These are phyloP conservation scores for Globisporangium iwayamae DNA, from an alignment of 352 stramenopile species.

Conservation along the genomic window DNA sequence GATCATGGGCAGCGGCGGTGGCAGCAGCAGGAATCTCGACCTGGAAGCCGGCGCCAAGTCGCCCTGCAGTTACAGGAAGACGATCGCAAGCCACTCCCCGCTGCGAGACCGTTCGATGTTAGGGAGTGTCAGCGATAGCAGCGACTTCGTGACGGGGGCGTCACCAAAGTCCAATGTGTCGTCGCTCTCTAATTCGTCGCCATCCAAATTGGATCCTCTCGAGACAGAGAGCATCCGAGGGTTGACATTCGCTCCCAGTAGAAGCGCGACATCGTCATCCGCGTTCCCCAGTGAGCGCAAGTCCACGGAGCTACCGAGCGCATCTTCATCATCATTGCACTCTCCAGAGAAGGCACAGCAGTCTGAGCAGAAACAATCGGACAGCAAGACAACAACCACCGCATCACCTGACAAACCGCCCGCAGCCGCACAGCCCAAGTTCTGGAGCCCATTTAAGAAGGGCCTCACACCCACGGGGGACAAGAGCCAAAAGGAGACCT, in stretches of 20 bases:
- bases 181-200: not conserved
- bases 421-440: constrained; percentile 5
- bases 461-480: not conserved
- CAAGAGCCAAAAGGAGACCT: not conserved
- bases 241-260: not conserved
- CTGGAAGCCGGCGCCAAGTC: not conserved
- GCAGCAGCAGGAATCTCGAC: constrained; percentile 5
- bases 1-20: constrained; percentile 4
- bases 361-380: constrained; percentile 3
- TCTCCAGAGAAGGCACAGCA: constrained; percentile 2
- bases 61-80: not conserved
- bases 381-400: not conserved
- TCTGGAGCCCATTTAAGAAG: constrained; percentile 17
- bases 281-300: constrained; percentile 3
- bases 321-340: not conserved
- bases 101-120: constrained; percentile 1
- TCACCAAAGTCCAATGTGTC: not conserved
- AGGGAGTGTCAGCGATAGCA: not conserved
- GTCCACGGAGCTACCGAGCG: constrained; percentile 1
- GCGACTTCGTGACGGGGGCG: not conserved
- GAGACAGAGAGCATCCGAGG: constrained; percentile 9
- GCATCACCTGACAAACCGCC: not conserved
- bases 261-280: not conserved
- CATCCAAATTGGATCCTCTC: constrained; percentile 13
- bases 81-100: constrained; percentile 7